Conservation (phyloP, 2,329 filamentous ascomycete species). For the Scytalidium lignicola region DNA sequence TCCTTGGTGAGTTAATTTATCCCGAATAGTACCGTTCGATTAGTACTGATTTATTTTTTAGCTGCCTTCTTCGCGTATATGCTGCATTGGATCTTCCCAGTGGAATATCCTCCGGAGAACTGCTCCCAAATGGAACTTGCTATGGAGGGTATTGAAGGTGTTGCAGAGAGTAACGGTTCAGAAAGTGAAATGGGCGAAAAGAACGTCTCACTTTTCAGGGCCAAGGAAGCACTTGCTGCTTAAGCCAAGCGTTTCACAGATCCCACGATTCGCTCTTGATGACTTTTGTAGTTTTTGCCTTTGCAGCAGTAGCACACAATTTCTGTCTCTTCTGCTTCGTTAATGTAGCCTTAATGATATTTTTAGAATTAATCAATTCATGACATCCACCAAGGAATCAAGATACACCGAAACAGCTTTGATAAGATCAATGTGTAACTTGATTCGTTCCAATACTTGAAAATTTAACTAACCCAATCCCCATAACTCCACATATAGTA, state of each 20-base stretch:
- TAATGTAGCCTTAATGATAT: no score
- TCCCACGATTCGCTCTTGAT: neutral
- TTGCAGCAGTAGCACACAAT: neutral
- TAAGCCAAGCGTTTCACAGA: neutral
- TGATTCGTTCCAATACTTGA: no score
- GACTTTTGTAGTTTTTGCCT: neutral
- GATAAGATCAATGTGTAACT: no score
- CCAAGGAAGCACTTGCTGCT: neutral
- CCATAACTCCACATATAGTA: no score
- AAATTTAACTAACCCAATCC: no score
- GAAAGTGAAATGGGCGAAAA: neutral
- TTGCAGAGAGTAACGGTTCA: neutral
- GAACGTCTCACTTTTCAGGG: neutral
- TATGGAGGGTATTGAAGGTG: neutral
- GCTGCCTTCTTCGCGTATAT: constrained; percentile 1
- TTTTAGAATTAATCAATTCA: no score
- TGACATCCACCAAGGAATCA: no score
- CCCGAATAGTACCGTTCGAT: neutral
- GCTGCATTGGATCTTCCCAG: constrained; percentile 1
- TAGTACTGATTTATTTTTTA: neutral
- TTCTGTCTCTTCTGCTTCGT: no score
- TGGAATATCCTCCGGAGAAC: constrained; percentile 1
- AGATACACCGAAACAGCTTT: no score
- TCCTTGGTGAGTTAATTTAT: neutral
- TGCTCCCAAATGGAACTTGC: neutral